Evolutionary conservation across 2,329 filamentous ascomycete species (phyloP).

Genomic region (Aspergillus calidoustus): DNA sequence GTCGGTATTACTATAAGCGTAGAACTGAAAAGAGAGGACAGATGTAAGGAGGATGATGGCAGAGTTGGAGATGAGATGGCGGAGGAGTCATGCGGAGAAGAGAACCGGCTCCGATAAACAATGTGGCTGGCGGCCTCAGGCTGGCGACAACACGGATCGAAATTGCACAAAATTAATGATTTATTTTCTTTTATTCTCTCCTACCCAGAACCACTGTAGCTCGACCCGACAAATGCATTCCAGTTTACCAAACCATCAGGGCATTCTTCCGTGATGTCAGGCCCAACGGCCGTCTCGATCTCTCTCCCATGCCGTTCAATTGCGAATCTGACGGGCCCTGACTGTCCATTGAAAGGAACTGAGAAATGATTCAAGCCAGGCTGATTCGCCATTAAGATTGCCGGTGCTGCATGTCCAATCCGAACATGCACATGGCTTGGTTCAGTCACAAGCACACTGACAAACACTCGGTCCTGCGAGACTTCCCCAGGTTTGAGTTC

Average conservation of each 20-base stretch:
- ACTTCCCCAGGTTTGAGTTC: constrained; percentile 31
- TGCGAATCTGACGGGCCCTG: constrained; percentile 33
- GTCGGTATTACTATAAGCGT: neutral
- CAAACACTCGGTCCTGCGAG: constrained; percentile 40
- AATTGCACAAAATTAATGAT: neutral
- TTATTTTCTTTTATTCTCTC: neutral
- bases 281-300: constrained; percentile 31
- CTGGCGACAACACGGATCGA: neutral
- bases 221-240: constrained; percentile 44
- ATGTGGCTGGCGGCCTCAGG: constrained; percentile 3
- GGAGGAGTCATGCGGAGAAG: constrained; percentile 16
- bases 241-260: constrained; percentile 37
- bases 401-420: constrained; percentile 32
- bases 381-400: constrained; percentile 25
- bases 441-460: constrained; percentile 31
- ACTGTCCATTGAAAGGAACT: constrained; percentile 37
- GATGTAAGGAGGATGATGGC: neutral
- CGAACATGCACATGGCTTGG: constrained; percentile 35
- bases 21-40: neutral
- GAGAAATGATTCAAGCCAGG: constrained; percentile 39
- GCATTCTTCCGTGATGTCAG: constrained; percentile 35
- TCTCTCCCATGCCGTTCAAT: constrained; percentile 31
- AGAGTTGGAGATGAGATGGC: constrained; percentile 11
- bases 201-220: constrained; percentile 3
- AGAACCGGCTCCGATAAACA: constrained; percentile 1